Evolutionary conservation across 768 basidiomycete genomes (phyloP).

Genomic region (Leccinum incarnatum): DNA sequence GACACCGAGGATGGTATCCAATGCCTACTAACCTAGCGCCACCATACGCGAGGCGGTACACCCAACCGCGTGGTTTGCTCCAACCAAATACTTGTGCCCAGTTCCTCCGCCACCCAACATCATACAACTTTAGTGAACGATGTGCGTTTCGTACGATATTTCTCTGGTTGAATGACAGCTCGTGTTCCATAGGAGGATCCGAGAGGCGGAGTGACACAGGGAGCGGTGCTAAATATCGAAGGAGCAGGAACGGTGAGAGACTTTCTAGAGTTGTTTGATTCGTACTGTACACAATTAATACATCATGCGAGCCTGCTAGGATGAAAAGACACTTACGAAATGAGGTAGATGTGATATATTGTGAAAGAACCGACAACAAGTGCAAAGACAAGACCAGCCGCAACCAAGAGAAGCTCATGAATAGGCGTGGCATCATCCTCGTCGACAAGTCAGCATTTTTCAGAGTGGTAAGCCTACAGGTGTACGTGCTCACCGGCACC

Average conservation of each 20-base stretch:
- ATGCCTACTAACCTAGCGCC: slow-evolving; percentile 55
- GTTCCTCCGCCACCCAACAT: slow-evolving; percentile 72
- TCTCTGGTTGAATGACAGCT: slow-evolving; percentile 64
- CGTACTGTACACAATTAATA: slow-evolving; percentile 43
- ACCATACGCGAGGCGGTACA: slow-evolving; percentile 53
- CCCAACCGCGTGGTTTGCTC: slow-evolving; percentile 49
- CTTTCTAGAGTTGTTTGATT: slow-evolving; percentile 86
- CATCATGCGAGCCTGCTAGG: neutral
- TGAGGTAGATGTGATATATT: slow-evolving; percentile 72
- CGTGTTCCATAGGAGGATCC: slow-evolving; percentile 69
- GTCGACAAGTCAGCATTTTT: slow-evolving; percentile 3
- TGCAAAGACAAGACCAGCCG: slow-evolving; percentile 55
- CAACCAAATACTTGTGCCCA: slow-evolving; percentile 68
- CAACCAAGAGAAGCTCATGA: slow-evolving; percentile 66
- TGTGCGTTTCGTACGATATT: slow-evolving; percentile 64
- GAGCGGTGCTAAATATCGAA: slow-evolving; percentile 67
- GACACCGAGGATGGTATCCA: neutral
- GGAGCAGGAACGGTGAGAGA: slow-evolving; percentile 69
- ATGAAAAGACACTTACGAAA: slow-evolving; percentile 48
- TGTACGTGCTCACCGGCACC: slow-evolving; percentile 47
- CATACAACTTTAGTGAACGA: slow-evolving; percentile 58
- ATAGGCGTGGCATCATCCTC: slow-evolving; percentile 67
- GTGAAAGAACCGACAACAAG: slow-evolving; percentile 75
- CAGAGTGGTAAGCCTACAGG: neutral
- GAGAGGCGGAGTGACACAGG: slow-evolving; percentile 51